phyloP scores from a whole-genome alignment of 2,329 filamentous ascomycete species.

The Amphichorda felina region DNA sequence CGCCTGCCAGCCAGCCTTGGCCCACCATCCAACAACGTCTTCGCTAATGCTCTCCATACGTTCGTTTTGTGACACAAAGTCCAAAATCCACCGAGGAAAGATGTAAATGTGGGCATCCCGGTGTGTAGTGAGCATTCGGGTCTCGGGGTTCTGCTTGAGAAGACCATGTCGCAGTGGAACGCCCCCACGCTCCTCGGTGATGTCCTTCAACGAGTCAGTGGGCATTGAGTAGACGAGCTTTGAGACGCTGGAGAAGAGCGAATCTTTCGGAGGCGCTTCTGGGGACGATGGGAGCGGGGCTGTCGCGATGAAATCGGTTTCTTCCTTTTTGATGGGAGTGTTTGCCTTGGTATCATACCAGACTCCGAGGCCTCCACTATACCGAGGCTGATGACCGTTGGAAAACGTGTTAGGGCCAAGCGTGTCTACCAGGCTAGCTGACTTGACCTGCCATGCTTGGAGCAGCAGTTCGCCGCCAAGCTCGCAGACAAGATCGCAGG shows the following conservation, averaged over 20 bases:
- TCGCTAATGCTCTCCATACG: constrained; percentile 80
- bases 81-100: constrained; percentile 82
- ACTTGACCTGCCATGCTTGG: constrained; percentile 85
- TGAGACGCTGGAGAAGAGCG: constrained; percentile 57
- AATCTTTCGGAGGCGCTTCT: constrained; percentile 32
- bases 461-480: constrained; percentile 71
- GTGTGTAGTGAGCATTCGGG: constrained; percentile 73
- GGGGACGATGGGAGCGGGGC: constrained; percentile 51
- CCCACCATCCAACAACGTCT: constrained; percentile 90
- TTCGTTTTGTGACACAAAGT: constrained; percentile 70
- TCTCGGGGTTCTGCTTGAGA: constrained; percentile 59
- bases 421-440: constrained; percentile 54
- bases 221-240: constrained; percentile 78
- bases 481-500: constrained; percentile 89
- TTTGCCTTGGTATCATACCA: constrained; percentile 81
- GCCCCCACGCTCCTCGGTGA: constrained; percentile 61
- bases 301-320: constrained; percentile 84
- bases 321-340: constrained; percentile 72
- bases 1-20: constrained; percentile 83
- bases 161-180: constrained; percentile 67
- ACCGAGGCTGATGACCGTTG: constrained; percentile 23
- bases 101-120: constrained; percentile 92
- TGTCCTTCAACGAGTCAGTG: constrained; percentile 78
- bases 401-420: constrained; percentile 33
- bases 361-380: constrained; percentile 73